phyloP scores from a whole-genome alignment of 2,329 filamentous ascomycete species.

The Cercospora sojina region DNA sequence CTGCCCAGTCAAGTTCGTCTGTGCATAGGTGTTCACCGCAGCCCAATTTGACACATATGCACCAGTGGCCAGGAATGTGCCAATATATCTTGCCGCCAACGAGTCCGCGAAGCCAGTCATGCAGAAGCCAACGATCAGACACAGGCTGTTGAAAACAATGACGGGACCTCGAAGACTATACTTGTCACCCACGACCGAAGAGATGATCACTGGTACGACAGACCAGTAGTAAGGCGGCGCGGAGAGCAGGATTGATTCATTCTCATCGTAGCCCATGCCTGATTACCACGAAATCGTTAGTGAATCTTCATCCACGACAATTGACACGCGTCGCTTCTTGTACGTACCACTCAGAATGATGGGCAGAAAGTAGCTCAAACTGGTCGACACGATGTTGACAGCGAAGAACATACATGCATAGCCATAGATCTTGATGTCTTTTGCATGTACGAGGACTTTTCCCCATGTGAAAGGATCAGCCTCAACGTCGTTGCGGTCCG shows the following conservation, averaged over 20 bases:
- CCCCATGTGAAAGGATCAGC: slow-evolving; percentile 57
- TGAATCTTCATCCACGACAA: neutral
- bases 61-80: slow-evolving; percentile 65
- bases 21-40: slow-evolving; percentile 61
- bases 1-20: slow-evolving; percentile 62
- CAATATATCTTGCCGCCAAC: slow-evolving; percentile 62
- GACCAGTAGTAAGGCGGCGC: slow-evolving; percentile 69
- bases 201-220: slow-evolving; percentile 62
- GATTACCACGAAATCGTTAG: neutral
- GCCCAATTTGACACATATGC: slow-evolving; percentile 70
- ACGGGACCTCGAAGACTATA: slow-evolving; percentile 61
- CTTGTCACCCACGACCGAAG: slow-evolving; percentile 62
- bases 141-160: slow-evolving; percentile 64
- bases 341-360: slow-evolving; percentile 33
- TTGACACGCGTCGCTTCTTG: neutral
- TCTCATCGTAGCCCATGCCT: slow-evolving; percentile 45
- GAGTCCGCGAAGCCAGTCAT: slow-evolving; percentile 63
- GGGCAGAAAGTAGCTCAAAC: slow-evolving; percentile 65
- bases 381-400: slow-evolving; percentile 65
- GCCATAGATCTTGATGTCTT: slow-evolving; percentile 62
- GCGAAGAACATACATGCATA: slow-evolving; percentile 66
- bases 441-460: slow-evolving; percentile 57
- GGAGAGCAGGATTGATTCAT: slow-evolving; percentile 57
- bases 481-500: slow-evolving; percentile 60
- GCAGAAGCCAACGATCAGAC: slow-evolving; percentile 62